Evolutionary conservation across 106 monocot species (phyloP), one percentile per base, ranked within the genome.

Genomic region (Dendrobium officinale): DNA sequence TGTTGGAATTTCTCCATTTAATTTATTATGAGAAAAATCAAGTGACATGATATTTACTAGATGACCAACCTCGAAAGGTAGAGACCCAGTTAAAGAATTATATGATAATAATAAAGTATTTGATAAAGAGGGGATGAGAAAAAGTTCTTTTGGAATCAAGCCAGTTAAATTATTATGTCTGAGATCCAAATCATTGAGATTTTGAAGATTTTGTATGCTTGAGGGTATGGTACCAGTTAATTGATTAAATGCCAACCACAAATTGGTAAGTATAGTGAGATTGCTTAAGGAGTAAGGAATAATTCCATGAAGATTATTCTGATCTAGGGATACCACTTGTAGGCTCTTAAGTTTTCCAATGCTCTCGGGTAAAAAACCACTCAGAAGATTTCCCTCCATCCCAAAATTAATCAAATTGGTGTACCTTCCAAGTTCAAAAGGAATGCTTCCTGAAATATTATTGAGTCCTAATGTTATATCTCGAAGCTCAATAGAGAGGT

Each of bases 21-120:
- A 72, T 20, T 55, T 45, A 49, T 85, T 85, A 9, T 18, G 3
- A 20, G 49, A 72, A 17, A 80, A 10, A 37, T 70, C 45, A 6
- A 80, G 48, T 3, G 5, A 5, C 1, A 24, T 16, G 9, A 80
- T 29, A 73, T 73, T 77, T 15, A 4, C 22, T 72, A 85, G 67
- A 5, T 37, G 55, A 1, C 77, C 70, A 49, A 85, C 77, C 48
- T 81, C 81, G 5, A 24, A 3, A 19, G 85, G 81, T 29, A 85
- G 20, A 7, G 55, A 2, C 0, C 81, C 81, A 5, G 9, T 37
- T 3, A 85, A 55, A 3, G 4, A 41, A 37, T 85, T 85, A 31
- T 78, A 24, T 6, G 85, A 77, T 9, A 81, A 47, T 54, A 58
- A 67, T 17, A 81, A 6, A 45, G 24, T 61, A 22, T 8, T 20